phyloP scores from a whole-genome alignment of 2,329 filamentous ascomycete genomes.

The Fusarium pseudograminearum region DNA sequence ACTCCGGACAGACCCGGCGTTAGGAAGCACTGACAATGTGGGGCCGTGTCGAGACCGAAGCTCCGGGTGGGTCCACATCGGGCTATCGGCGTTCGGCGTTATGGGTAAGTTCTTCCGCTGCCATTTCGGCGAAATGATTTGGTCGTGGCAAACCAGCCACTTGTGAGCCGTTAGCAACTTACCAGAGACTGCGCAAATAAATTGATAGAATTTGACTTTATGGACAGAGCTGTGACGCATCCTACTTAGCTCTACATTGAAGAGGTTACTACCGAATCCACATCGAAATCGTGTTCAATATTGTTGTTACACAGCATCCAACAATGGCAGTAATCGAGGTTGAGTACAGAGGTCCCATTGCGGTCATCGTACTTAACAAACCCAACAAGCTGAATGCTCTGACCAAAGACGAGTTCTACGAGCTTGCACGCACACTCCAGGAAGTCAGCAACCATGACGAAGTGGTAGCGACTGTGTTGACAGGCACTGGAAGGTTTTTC shows the following conservation, averaged over 20 bases:
- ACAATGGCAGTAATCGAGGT: not conserved
- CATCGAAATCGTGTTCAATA: too few relatives aligned
- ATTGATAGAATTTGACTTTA: not conserved
- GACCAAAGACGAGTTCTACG: slow-evolving; percentile 1
- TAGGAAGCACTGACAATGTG: not conserved
- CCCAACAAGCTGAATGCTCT: slow-evolving; percentile 1
- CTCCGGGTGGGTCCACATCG: not conserved
- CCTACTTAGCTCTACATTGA: not conserved
- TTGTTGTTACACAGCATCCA: not conserved
- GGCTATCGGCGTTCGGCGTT: not conserved
- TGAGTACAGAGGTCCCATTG: not conserved
- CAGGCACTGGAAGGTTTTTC: slow-evolving; percentile 2
- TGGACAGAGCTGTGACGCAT: not conserved
- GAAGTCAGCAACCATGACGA: not conserved
- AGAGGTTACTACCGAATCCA: not conserved
- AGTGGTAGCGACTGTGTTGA: not conserved
- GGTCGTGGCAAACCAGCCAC: too few relatives aligned
- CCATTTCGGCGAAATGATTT: not conserved
- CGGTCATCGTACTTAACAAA: not conserved
- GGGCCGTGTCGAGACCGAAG: not conserved
- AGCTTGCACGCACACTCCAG: slow-evolving; percentile 1
- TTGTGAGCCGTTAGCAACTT: not conserved
- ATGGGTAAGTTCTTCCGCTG: not conserved
- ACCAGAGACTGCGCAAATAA: not conserved
- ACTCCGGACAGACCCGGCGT: not conserved